These are phyloP conservation scores for Diaporthe ampelina DNA, from an alignment of 2,329 filamentous ascomycete species.

Conservation along the genomic window DNA sequence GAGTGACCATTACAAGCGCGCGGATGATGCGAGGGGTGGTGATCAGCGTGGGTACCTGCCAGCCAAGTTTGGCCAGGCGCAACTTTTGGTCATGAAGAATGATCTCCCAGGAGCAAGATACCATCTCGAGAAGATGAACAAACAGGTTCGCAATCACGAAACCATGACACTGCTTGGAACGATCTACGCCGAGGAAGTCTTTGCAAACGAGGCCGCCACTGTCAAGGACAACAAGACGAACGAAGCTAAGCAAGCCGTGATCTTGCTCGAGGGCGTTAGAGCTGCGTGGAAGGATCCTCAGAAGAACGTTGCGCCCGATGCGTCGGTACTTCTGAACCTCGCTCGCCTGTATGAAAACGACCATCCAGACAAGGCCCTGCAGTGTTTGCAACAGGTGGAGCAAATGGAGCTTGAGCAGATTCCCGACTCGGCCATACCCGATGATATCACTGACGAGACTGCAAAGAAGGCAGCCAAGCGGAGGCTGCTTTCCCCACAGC, in stretches of 20 bases:
- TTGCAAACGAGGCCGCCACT: conserved; percentile 78
- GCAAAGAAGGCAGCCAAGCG: conserved; percentile 74
- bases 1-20: conserved; percentile 87
- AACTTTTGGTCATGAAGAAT: conserved; percentile 86
- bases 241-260: conserved; percentile 88
- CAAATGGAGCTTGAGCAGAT: conserved; percentile 88
- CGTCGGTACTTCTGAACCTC: conserved; percentile 90
- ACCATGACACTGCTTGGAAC: conserved; percentile 94
- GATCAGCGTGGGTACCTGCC: conserved; percentile 92
- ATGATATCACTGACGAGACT: conserved; percentile 71
- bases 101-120: conserved; percentile 95
- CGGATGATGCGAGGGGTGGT: conserved; percentile 92
- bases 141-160: conserved; percentile 82
- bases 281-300: conserved; percentile 94
- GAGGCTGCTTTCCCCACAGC: conserved; percentile 86
- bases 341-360: conserved; percentile 91
- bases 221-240: conserved; percentile 88
- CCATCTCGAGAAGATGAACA: conserved; percentile 91
- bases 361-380: conserved; percentile 89
- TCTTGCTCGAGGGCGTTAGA: conserved; percentile 85
- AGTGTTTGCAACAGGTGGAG: conserved; percentile 93
- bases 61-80: conserved; percentile 93
- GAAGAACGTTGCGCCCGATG: conserved; percentile 83
- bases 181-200: conserved; percentile 94
- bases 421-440: conserved; percentile 75